phyloP scores from a whole-genome alignment of 1,284 basidiomycete genomes.

The Cutaneotrichosporon sp. region DNA sequence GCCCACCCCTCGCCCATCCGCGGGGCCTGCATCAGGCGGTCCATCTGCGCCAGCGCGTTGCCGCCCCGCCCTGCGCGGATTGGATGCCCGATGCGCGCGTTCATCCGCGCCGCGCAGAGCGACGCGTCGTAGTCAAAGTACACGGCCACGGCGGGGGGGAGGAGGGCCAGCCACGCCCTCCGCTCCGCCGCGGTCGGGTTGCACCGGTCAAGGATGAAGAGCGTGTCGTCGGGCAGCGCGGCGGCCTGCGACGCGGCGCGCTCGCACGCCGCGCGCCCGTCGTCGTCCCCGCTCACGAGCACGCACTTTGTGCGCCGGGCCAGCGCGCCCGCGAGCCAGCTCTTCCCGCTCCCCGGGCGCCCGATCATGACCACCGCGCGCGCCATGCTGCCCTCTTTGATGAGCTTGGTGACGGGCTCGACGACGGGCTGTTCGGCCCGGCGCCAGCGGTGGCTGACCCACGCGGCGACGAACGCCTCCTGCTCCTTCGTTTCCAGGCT shows the following conservation, averaged over 20 bases:
- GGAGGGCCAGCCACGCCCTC: constrained; percentile 59
- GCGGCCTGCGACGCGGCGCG: background rate
- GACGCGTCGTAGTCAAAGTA: constrained; percentile 62
- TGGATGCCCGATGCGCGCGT: constrained; percentile 61
- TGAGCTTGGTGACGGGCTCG: constrained; percentile 25
- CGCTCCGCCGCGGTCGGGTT: constrained; percentile 59
- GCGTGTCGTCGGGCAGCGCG: constrained; percentile 29
- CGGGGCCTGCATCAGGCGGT: constrained; percentile 56
- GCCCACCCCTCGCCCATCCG: constrained; percentile 60
- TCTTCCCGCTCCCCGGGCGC: constrained; percentile 64
- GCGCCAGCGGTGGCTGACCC: constrained; percentile 65
- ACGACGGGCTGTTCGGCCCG: background rate
- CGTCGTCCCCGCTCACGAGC: constrained; percentile 62
- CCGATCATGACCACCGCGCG: constrained; percentile 59
- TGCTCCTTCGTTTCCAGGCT: constrained; percentile 63
- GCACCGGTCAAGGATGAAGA: constrained; percentile 62
- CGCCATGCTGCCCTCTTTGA: constrained; percentile 56
- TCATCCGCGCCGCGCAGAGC: constrained; percentile 61
- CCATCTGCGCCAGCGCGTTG: constrained; percentile 62
- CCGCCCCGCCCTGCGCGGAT: constrained; percentile 63
- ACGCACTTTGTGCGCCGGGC: constrained; percentile 56
- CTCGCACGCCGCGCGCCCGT: constrained; percentile 59
- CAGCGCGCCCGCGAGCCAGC: constrained; percentile 59
- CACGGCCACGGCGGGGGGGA: constrained; percentile 58
- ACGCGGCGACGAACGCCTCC: constrained; percentile 61